A percentile compares a stretch with the other conserved stretches of the same genome.
Conservation (phyloP, 805 yeast genomes). For the Jamesozyma gamospora region DNA sequence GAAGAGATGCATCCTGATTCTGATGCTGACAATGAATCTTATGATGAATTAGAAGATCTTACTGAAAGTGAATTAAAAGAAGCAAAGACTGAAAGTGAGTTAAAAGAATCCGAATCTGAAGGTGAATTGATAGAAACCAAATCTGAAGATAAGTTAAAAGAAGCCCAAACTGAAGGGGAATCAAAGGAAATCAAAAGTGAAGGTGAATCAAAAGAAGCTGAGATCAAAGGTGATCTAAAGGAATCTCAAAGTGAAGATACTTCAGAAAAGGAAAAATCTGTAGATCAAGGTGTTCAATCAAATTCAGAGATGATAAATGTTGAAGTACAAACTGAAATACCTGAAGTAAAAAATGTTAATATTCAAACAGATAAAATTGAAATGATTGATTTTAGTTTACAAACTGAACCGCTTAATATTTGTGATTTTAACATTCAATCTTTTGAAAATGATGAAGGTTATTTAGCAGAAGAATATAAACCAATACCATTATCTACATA, state of each 20-base stretch:
- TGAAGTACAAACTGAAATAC: conserved; percentile 9
- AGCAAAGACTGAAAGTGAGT: neutral
- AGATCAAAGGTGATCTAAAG: conserved; percentile 13
- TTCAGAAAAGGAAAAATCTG: neutral
- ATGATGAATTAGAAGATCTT: conserved; percentile 17
- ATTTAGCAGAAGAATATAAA: conserved; percentile 18
- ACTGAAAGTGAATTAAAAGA: conserved; percentile 13
- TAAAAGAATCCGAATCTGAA: too few species aligned
- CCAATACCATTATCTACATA: conserved; percentile 16
- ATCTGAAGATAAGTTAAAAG: conserved; percentile 17
- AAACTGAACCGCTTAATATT: conserved; percentile 2
- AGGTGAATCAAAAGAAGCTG: conserved; percentile 14
- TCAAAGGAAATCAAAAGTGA: conserved; percentile 5
- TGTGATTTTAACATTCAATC: conserved; percentile 14
- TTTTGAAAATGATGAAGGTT: conserved; percentile 29
- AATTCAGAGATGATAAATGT: neutral
- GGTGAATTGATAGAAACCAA: too few species aligned
- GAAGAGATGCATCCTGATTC: neutral
- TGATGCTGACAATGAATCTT: conserved; percentile 9
- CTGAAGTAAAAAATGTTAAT: conserved; percentile 7
- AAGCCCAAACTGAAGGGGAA: conserved; percentile 13
- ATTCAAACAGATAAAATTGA: conserved; percentile 15
- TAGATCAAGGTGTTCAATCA: neutral
- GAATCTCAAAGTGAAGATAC: neutral
- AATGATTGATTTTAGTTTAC: neutral